Evolutionary conservation across 441 rosid genomes (phyloP).

Genomic region (Pelargonium myrrhifolium): DNA sequence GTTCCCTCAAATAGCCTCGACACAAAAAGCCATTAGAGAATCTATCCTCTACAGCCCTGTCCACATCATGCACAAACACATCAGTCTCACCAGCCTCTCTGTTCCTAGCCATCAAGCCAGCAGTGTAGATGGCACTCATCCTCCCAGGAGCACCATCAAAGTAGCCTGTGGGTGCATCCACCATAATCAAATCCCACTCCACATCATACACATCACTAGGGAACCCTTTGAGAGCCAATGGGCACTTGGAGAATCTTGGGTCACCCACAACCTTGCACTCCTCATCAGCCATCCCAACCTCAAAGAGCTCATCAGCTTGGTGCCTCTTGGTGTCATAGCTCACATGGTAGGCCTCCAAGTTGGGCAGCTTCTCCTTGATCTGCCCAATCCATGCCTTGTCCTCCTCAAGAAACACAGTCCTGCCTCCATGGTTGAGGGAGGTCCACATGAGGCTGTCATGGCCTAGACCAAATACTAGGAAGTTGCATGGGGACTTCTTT

Average conservation of each 20-base stretch:
- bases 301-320: slow-evolving; percentile 38
- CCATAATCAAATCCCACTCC: slow-evolving; percentile 72
- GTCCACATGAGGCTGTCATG: slow-evolving; percentile 95
- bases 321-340: slow-evolving; percentile 71
- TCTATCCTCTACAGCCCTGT: slow-evolving; percentile 51
- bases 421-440: slow-evolving; percentile 78
- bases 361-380: slow-evolving; percentile 53
- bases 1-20: slow-evolving; percentile 51
- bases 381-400: slow-evolving; percentile 80
- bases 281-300: slow-evolving; percentile 26
- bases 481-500: slow-evolving; percentile 76
- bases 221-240: slow-evolving; percentile 43
- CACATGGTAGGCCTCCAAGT: slow-evolving; percentile 69
- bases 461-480: slow-evolving; percentile 85
- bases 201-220: slow-evolving; percentile 50
- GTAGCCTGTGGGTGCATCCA: slow-evolving; percentile 72
- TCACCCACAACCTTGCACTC: slow-evolving; percentile 43
- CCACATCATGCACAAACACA: slow-evolving; percentile 62
- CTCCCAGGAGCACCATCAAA: slow-evolving; percentile 60
- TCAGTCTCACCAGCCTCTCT: slow-evolving; percentile 59
- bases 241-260: slow-evolving; percentile 53
- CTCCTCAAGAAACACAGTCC: slow-evolving; percentile 75
- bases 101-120: slow-evolving; percentile 64
- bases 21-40: slow-evolving; percentile 55
- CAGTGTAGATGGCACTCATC: slow-evolving; percentile 67